These are phyloP conservation scores for Adansonia grandidieri DNA, from an alignment of 441 rosid genomes.

Conservation along the genomic window DNA sequence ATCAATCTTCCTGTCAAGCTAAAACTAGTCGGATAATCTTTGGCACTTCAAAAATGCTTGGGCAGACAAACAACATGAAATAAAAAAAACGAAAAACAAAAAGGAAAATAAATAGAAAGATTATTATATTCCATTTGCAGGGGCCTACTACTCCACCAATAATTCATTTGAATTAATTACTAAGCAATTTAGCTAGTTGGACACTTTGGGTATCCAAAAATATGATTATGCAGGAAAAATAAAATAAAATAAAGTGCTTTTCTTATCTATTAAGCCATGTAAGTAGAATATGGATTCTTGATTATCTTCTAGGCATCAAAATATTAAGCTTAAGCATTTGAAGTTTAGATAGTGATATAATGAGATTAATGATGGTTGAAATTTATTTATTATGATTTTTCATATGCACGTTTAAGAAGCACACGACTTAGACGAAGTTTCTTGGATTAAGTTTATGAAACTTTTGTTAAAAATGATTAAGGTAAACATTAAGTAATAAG, in stretches of 20 bases:
- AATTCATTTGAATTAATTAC: background rate
- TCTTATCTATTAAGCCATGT: background rate
- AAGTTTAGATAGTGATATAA: background rate
- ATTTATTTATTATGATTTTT: background rate
- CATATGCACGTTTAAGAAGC: background rate
- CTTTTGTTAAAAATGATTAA: background rate
- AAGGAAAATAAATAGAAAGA: background rate
- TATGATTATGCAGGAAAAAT: background rate
- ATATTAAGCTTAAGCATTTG: background rate
- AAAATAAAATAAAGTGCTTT: background rate
- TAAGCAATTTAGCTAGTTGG: background rate
- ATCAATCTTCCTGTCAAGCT: background rate
- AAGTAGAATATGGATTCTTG: background rate
- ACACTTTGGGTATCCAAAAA: background rate
- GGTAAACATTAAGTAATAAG: background rate
- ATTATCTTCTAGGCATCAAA: constrained; percentile 14
- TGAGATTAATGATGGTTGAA: background rate
- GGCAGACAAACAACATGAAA: background rate
- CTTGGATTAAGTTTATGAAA: background rate
- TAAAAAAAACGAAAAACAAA: background rate
- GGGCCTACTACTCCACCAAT: background rate
- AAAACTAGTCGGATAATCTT: background rate
- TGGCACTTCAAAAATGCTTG: background rate
- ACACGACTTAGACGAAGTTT: background rate
- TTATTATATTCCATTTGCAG: background rate